Conservation (phyloP, 805 yeast genomes). For the Lachancea waltii region DNA sequence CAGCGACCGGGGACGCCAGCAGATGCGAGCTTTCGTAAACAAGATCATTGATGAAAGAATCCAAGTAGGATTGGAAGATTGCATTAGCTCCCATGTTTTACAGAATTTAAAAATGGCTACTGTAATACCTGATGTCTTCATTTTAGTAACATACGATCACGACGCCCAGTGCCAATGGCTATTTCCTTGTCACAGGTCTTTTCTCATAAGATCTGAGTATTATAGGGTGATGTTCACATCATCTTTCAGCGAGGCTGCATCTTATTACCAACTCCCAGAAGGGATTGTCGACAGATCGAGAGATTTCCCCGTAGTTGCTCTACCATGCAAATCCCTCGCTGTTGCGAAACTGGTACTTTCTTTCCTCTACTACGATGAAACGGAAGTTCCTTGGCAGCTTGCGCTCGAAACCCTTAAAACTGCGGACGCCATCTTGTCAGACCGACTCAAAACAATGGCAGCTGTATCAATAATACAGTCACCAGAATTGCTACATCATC, state of each 20-base stretch:
- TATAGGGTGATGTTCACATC: conserved; percentile 59
- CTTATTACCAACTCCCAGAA: conserved; percentile 3
- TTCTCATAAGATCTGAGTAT: conserved; percentile 55
- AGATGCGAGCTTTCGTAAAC: conserved; percentile 21
- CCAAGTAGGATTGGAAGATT: conserved; percentile 4
- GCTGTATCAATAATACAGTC: conserved; percentile 39
- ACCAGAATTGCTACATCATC: conserved; percentile 22
- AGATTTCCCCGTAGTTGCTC: conserved; percentile 23
- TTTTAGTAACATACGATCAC: conserved; percentile 33
- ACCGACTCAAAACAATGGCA: conserved; percentile 59
- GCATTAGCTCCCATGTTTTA: not conserved
- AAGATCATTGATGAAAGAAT: conserved; percentile 13
- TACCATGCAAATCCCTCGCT: conserved; percentile 23
- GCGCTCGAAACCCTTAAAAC: conserved; percentile 52
- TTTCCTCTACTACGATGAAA: conserved; percentile 56
- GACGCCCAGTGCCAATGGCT: conserved; percentile 21
- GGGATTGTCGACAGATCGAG: conserved; percentile 2
- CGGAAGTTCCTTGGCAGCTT: conserved; percentile 41
- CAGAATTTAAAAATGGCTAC: conserved; percentile 1
- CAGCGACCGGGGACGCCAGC: conserved; percentile 26
- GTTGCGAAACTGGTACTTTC: conserved; percentile 47
- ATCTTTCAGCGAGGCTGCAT: conserved; percentile 34
- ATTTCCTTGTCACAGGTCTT: conserved; percentile 61
- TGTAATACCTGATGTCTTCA: conserved; percentile 41
- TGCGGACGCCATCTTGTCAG: conserved; percentile 53